Conservation (phyloP, 1,139 yeast species). For the Zygosaccharomyces pseudobailii region DNA sequence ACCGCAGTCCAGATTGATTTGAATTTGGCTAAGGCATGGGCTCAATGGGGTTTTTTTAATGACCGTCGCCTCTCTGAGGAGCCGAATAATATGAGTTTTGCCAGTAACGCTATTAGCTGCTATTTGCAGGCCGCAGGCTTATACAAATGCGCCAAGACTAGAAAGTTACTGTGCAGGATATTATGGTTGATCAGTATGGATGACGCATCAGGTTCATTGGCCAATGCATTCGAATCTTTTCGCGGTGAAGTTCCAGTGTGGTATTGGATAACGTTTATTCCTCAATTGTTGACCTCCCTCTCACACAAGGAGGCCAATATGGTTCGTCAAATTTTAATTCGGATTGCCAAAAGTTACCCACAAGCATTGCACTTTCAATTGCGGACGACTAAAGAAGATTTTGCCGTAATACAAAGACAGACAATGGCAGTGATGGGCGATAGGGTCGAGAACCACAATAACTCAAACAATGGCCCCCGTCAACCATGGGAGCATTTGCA, state of each 20-base stretch:
- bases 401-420: slow-evolving; percentile 80
- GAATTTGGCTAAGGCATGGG: slow-evolving; percentile 97
- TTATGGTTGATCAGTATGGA: slow-evolving; percentile 93
- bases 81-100: slow-evolving; percentile 77
- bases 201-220: slow-evolving; percentile 73
- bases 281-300: slow-evolving; percentile 83
- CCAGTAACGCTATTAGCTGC: slow-evolving; percentile 92
- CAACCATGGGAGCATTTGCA: slow-evolving; percentile 96
- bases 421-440: slow-evolving; percentile 56
- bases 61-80: slow-evolving; percentile 84
- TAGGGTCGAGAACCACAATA: slow-evolving; percentile 24
- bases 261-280: slow-evolving; percentile 98
- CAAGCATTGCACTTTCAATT: slow-evolving; percentile 96
- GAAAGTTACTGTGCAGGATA: slow-evolving; percentile 82
- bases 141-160: slow-evolving; percentile 86
- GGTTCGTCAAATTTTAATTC: slow-evolving; percentile 79
- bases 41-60: slow-evolving; percentile 97
- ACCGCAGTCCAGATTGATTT: slow-evolving; percentile 95
- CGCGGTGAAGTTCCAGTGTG: slow-evolving; percentile 97
- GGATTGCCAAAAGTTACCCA: slow-evolving; percentile 94
- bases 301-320: slow-evolving; percentile 87
- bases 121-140: slow-evolving; percentile 96
- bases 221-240: slow-evolving; percentile 85
- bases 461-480: slow-evolving; percentile 34
- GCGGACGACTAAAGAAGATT: slow-evolving; percentile 92